Percentiles rank a stretch among this genome's conserved stretches.
Evolutionary conservation across 208 protist species (phyloP).

Genomic region (Porcisia hertigi): DNA sequence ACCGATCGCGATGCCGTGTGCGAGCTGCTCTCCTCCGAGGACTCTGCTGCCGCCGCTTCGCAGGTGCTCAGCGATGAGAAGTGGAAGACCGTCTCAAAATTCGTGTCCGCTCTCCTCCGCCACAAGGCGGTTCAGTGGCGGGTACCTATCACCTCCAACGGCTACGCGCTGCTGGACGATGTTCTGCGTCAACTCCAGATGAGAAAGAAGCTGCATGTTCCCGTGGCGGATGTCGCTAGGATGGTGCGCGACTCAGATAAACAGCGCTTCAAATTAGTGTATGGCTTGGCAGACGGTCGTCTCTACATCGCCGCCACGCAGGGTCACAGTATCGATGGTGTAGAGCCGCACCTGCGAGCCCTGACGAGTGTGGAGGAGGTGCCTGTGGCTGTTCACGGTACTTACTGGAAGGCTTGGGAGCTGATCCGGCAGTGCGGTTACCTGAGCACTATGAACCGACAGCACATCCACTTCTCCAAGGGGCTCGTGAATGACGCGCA

Average conservation of each 20-base stretch:
- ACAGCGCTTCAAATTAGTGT: slow-evolving; percentile 73
- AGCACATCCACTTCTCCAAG: slow-evolving; percentile 92
- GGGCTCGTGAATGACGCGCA: slow-evolving; percentile 42
- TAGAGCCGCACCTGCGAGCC: slow-evolving; percentile 52
- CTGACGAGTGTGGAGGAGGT: slow-evolving; percentile 46
- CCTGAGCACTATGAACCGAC: slow-evolving; percentile 77
- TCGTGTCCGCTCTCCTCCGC: slow-evolving; percentile 68
- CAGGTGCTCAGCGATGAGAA: background rate
- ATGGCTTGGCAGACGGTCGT: slow-evolving; percentile 29
- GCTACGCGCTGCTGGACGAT: slow-evolving; percentile 60
- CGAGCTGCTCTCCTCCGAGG: slow-evolving; percentile 27
- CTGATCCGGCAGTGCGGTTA: slow-evolving; percentile 70
- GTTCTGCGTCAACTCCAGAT: slow-evolving; percentile 39
- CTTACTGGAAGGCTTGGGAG: slow-evolving; percentile 61
- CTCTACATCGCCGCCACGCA: slow-evolving; percentile 83
- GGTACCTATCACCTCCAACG: slow-evolving; percentile 60
- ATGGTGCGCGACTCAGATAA: slow-evolving; percentile 71
- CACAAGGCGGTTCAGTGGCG: slow-evolving; percentile 62
- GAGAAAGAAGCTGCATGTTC: slow-evolving; percentile 11
- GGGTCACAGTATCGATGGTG: slow-evolving; percentile 73
- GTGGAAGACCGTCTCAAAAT: slow-evolving; percentile 47
- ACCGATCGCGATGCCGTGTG: slow-evolving; percentile 33
- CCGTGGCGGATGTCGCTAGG: slow-evolving; percentile 37
- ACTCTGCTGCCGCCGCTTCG: background rate
- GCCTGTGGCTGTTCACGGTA: slow-evolving; percentile 78